Evolutionary conservation across 2,329 filamentous ascomycete genomes (phyloP), one percentile per base, ranked within the genome.

Genomic region (Fusarium redolens): DNA sequence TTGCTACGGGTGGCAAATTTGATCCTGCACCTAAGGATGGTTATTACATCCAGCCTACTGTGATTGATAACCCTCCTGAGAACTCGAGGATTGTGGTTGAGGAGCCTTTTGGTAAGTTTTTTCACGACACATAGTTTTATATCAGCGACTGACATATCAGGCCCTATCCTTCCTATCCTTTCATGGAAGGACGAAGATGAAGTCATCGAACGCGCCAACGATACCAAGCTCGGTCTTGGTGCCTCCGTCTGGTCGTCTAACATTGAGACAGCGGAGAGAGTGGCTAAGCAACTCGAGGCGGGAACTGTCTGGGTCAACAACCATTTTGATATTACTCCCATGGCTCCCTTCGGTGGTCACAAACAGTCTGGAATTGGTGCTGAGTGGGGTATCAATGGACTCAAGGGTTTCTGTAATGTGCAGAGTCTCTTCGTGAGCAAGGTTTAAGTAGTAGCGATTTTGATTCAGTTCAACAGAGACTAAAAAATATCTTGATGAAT

Each of bases 151-250:
- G 17, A n/a, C 43, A 18, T 11, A 12, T 3, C 4, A 76, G 75
- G 75, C 5, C 91, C 91, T 0, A 89, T 93, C 47, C 83, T 92
- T 3, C 91, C 91, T 0, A 82, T 92, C 15, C 75, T 92, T 50
- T 86, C 85, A 12, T 93, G 89, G 89, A 83, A 83, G 0, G 84
- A 87, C 22, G 90, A 92, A 72, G 86, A 86, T 11, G 89, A 92
- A n/a, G 88, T 90, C 3, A 81, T 92, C 38, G 79, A 80, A 4
- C 84, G 88, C 7, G 89, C 87, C 1, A 91, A 91, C 66, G 81
- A 86, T n/a, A 83, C 82, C 2, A 83, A 85, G 11, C 85, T 85
- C 25, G 89, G 88, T 0, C 83, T 91, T 1, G 88, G 87, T 0
- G 86, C 87, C 8, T 88, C 88, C 0, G 85, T 92, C 0, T 92